Evolutionary conservation across 2,329 filamentous ascomycete genomes (phyloP), one percentile per base, ranked within the genome.

Genomic region (Emmonsiellopsis sp.): DNA sequence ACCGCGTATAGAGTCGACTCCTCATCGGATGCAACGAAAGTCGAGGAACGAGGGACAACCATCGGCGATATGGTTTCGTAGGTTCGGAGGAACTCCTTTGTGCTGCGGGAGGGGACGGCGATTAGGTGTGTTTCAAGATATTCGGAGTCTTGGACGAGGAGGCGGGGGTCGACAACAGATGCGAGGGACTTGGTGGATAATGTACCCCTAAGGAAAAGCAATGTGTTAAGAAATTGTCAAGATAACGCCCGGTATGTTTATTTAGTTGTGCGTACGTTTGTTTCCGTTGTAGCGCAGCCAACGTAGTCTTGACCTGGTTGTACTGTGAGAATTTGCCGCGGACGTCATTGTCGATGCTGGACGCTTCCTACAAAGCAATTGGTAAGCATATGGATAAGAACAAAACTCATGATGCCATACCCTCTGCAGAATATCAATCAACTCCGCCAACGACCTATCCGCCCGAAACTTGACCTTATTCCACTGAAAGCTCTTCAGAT

Each of bases 401-500:
- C 20, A 26, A 26, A 26, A 26, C 20, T 26, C 3, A 26, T 26
- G 20, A 52, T 42, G 10, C 9, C 62, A 11, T 63, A 89, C 89
- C 82, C 95, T 96, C 67, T 95, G 89, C 55, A 98, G 75, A 41
- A 84, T 85, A 69, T 90, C 87, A 62, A 96, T 86, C 55, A 97
- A 78, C 67, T 97, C 92, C 53, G 83, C 80, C 57, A 98, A 81
- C 50, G 92, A 82, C 70, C 92, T 94, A 71, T 98, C 93, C 58
- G 88, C 86, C 64, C 93, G 85, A 72, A 97, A 98, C 69, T 95
- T 93, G 73, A 95, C 89, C 73, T 93, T 96, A 76, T 97, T 97
- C 93, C 93, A 98, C 60, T 83, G 81, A 72, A 97, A 98, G 53
- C 81, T 85, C 66, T 85, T 83, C 45, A 98, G 76, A 68, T 97